Conservation (phyloP, 768 basidiomycete genomes). For the Lenzites betulinus region DNA sequence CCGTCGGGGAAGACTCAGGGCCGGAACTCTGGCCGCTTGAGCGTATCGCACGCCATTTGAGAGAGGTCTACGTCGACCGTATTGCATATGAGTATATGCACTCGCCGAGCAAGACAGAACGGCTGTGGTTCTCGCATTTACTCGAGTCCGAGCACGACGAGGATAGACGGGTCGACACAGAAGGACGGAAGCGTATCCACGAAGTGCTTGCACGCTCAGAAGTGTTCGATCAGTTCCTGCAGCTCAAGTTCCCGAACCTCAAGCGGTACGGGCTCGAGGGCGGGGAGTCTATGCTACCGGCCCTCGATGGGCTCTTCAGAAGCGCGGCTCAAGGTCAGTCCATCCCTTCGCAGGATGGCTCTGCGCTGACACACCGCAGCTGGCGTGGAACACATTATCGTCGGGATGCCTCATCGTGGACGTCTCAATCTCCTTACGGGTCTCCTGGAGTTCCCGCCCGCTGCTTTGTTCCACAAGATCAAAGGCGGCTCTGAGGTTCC, state of each 20-base stretch:
- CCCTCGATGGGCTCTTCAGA: conserved; percentile 74
- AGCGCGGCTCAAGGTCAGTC: conserved; percentile 58
- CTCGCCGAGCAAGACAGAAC: conserved; percentile 80
- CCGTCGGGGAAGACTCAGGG: conserved; percentile 36
- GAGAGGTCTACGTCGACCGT: conserved; percentile 74
- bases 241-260: conserved; percentile 86
- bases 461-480: conserved; percentile 83
- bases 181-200: conserved; percentile 60
- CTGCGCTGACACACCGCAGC: conserved; percentile 36
- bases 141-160: conserved; percentile 60
- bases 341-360: not conserved
- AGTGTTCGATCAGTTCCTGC: conserved; percentile 82
- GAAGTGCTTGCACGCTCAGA: conserved; percentile 73
- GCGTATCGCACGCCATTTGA: conserved; percentile 70
- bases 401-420: conserved; percentile 89
- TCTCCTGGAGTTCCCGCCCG: conserved; percentile 65
- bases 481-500: conserved; percentile 76
- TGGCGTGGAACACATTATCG: conserved; percentile 68
- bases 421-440: conserved; percentile 84
- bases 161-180: conserved; percentile 23
- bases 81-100: conserved; percentile 96
- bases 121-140: conserved; percentile 86
- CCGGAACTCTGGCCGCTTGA: conserved; percentile 64
- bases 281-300: conserved; percentile 92
- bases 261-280: conserved; percentile 91